A percentile compares a stretch with the other conserved stretches of the same genome.
Conservation (phyloP, 2,329 filamentous ascomycete species). For the Remersonia thermophila region DNA sequence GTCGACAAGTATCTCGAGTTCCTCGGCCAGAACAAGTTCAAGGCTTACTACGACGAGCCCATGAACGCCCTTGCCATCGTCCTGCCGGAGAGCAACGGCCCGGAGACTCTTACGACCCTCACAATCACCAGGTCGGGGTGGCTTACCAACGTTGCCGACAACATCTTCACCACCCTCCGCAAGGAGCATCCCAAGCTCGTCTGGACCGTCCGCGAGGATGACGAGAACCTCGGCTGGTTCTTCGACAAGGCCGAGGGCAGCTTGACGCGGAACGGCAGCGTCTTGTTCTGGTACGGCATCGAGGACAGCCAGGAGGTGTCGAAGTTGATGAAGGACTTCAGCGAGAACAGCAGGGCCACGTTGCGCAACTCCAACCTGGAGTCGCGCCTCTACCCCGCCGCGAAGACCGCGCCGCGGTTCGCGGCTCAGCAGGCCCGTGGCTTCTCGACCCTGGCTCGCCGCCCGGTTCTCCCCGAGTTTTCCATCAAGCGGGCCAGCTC, state of each 20-base stretch:
- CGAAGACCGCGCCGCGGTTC: constrained; percentile 38
- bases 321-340: constrained; percentile 75
- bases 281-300: constrained; percentile 93
- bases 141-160: constrained; percentile 89
- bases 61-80: constrained; percentile 91
- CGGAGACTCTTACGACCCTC: constrained; percentile 79
- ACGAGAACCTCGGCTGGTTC: constrained; percentile 97
- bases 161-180: constrained; percentile 86
- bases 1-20: constrained; percentile 79
- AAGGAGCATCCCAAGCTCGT: constrained; percentile 84
- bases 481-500: constrained; percentile 16
- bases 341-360: constrained; percentile 70
- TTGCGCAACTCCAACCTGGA: constrained; percentile 83
- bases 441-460: constrained; percentile 50
- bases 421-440: constrained; percentile 42
- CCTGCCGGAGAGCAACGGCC: constrained; percentile 56
- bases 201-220: constrained; percentile 93
- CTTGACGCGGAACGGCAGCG: constrained; percentile 70
- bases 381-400: constrained; percentile 68
- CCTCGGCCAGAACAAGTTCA: constrained; percentile 67
- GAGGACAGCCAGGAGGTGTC: constrained; percentile 71
- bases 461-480: constrained; percentile 18
- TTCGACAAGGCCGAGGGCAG: constrained; percentile 94
- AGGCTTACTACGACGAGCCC: constrained; percentile 84
- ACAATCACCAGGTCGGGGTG: constrained; percentile 90